Evolutionary conservation across 257 asterid species (phyloP), one percentile per base, ranked within the genome.

Genomic region (Salvia rosmarinus): DNA sequence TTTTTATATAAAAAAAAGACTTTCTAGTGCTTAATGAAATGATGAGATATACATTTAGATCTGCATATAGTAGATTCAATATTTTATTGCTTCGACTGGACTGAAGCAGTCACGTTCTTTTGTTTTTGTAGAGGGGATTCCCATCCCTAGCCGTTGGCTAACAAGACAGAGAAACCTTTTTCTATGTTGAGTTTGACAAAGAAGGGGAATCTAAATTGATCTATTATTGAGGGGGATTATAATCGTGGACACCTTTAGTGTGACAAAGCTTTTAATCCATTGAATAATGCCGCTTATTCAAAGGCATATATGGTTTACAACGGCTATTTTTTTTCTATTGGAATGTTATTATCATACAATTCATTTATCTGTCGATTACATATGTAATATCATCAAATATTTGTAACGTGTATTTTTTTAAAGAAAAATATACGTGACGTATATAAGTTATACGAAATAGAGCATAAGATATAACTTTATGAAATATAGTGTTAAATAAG

Each of bases 211-310:
- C 79, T 47, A 19, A 55, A 66, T 51, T 16, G 9, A 7, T 73
- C 40, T 8, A 83, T 79, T 64, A 80, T 83, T 77, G 77, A 70
- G n/a, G 78, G 39, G 78, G 23, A 75, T 72, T 75, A 79, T 75
- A 83, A 81, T 81, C 64, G 72, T 64, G 62, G 73, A 68, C 71
- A 55, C 55, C 77, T 78, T 75, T 74, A 23, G n/a, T 23, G 47
- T 25, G 30, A 25, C 55, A 20, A 34, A 46, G 28, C 50, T 67
- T 71, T 25, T 14, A 58, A 70, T 71, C 73, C 74, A 61, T 66
- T 47, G 39, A 28, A 20, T 35, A 4, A 1, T 4, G 37, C 32
- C 4, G 4, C 2, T 32, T 32, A 28, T 1, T 28, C 4, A 3
- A 32, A 32, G 37, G 37, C 4, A 32, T 4, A 32, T 25, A 25